These are phyloP conservation scores for Colletotrichum sp. DNA, from an alignment of 2,329 filamentous ascomycete genomes.

Conservation along the genomic window DNA sequence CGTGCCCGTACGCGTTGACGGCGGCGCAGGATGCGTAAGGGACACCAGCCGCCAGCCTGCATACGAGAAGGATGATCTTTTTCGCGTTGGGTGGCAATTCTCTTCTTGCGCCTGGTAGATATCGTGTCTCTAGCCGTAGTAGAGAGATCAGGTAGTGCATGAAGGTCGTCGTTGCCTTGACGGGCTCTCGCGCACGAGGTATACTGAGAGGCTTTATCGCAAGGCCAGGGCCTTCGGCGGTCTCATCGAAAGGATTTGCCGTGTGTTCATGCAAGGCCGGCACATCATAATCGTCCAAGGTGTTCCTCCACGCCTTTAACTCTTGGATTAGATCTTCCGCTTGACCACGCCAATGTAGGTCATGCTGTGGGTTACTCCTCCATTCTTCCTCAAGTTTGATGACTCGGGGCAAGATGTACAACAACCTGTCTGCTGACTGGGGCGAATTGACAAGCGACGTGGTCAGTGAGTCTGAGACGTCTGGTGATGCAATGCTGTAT, in stretches of 20 bases:
- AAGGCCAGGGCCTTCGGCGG: not conserved
- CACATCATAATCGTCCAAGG: not conserved
- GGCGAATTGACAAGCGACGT: not conserved
- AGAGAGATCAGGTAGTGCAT: slow-evolving; percentile 8
- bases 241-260: not conserved
- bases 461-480: not conserved
- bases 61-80: not conserved
- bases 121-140: not conserved
- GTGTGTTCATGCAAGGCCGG: not conserved
- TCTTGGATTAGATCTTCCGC: not conserved
- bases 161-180: not conserved
- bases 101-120: not conserved
- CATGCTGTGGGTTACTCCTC: slow-evolving; percentile 3
- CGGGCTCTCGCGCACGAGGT: not conserved
- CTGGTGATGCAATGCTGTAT: slow-evolving; percentile 1
- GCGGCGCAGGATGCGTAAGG: not conserved
- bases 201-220: not conserved
- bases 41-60: not conserved
- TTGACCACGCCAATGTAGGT: not conserved
- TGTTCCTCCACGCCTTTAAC: not conserved
- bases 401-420: not conserved
- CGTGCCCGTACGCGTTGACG: not conserved
- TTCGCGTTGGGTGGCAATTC: not conserved
- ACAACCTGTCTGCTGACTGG: not conserved
- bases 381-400: slow-evolving; percentile 8